These are phyloP conservation scores for Polytrichum formosum DNA, from an alignment of 225 moss, liverwort and hornwort species.

Conservation along the genomic window DNA sequence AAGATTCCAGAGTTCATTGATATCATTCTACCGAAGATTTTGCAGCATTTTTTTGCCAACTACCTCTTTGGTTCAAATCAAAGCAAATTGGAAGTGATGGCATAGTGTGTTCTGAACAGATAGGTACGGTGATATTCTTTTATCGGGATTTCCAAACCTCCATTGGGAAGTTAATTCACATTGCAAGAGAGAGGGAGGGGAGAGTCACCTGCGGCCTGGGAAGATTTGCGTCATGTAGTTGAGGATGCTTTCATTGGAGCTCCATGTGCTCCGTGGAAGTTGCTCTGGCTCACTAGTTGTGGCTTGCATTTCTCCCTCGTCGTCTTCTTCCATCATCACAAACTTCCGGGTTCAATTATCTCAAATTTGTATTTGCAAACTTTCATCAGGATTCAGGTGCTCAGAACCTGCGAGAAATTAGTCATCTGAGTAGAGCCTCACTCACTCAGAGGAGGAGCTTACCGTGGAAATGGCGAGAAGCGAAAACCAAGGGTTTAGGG, in stretches of 20 bases:
- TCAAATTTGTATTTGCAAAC: too few species aligned
- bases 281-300: not conserved
- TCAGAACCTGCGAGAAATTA: too few species aligned
- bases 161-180: conserved; percentile 22
- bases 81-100: not conserved
- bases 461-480: too few species aligned
- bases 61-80: not conserved
- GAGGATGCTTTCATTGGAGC: conserved; percentile 20
- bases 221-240: conserved; percentile 45
- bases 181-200: not conserved
- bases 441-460: too few species aligned
- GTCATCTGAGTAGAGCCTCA: too few species aligned
- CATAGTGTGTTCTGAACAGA: not conserved
- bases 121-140: too few species aligned
- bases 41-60: too few species aligned
- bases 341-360: too few species aligned
- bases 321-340: too few species aligned
- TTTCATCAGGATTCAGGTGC: too few species aligned
- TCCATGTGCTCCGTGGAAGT: conserved; percentile 6
- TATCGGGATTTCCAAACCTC: not conserved
- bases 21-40: conserved; percentile 40
- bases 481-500: too few species aligned
- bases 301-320: not conserved
- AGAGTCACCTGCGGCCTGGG: conserved; percentile 45
- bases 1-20: conserved; percentile 64